Evolutionary conservation across 768 basidiomycete species (phyloP).

Genomic region (Coprinopsis strossmayeri): DNA sequence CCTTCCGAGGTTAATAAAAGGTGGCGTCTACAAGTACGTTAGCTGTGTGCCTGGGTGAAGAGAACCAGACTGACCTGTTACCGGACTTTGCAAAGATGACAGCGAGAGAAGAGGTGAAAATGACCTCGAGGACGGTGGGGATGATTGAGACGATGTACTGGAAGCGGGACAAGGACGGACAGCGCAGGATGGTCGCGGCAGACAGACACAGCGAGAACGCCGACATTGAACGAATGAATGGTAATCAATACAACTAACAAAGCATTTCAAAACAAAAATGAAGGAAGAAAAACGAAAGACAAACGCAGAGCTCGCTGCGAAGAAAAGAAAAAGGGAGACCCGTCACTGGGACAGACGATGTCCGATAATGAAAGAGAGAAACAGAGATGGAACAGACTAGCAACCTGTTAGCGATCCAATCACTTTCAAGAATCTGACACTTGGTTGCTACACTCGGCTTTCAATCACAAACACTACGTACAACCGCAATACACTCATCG

Average conservation of each 20-base stretch:
- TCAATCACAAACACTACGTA: no score
- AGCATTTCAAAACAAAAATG: neutral
- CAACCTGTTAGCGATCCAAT: no score
- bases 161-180: constrained; percentile 40
- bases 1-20: constrained; percentile 58
- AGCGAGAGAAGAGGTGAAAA: constrained; percentile 50
- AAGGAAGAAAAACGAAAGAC: neutral
- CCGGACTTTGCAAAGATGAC: constrained; percentile 40
- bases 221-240: no score
- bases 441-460: neutral
- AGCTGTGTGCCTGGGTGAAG: neutral
- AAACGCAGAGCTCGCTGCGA: constrained; percentile 9
- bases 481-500: no score
- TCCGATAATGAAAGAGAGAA: neutral
- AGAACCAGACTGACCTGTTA: constrained; percentile 9
- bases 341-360: no score
- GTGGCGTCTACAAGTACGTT: constrained; percentile 34
- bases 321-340: constrained; percentile 3
- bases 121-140: constrained; percentile 55
- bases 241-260: no score
- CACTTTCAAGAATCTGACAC: neutral
- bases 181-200: constrained; percentile 64
- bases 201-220: constrained; percentile 52
- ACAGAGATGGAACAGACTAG: neutral
- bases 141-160: constrained; percentile 50